phyloP scores from a whole-genome alignment of 2,329 filamentous ascomycete genomes.

The Trichoderma semiorbis region DNA sequence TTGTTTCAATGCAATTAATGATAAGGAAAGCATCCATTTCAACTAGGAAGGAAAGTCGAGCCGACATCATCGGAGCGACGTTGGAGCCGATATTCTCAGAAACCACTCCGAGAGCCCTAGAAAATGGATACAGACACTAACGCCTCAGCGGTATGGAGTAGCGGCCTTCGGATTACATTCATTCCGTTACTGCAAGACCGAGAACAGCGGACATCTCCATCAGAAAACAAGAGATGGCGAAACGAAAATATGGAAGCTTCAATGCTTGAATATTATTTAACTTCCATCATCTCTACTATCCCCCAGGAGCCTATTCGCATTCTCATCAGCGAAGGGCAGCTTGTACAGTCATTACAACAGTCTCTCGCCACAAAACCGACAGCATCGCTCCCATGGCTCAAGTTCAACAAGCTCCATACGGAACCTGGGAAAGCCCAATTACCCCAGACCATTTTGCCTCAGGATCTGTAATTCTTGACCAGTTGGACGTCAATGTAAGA shows the following conservation, averaged over 20 bases:
- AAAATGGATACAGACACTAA: background rate
- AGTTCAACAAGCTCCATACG: background rate
- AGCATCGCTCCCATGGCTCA: background rate
- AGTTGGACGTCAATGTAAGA: background rate
- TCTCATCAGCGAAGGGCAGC: background rate
- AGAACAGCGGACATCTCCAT: background rate
- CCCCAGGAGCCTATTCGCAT: background rate
- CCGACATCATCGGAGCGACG: background rate
- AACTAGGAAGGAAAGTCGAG: background rate
- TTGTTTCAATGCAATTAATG: background rate
- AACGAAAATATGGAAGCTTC: background rate
- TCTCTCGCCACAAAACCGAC: background rate
- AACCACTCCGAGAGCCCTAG: background rate
- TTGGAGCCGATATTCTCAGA: background rate
- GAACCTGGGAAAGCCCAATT: background rate
- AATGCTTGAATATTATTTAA: background rate
- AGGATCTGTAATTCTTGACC: background rate
- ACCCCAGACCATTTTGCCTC: background rate
- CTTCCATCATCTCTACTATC: background rate
- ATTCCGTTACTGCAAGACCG: background rate
- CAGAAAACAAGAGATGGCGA: background rate
- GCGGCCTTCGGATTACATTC: background rate
- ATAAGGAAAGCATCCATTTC: background rate
- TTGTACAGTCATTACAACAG: background rate
- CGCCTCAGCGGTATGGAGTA: background rate